These are phyloP conservation scores for Davidsoniella australis DNA, from an alignment of 2,329 filamentous ascomycete genomes.

Conservation along the genomic window DNA sequence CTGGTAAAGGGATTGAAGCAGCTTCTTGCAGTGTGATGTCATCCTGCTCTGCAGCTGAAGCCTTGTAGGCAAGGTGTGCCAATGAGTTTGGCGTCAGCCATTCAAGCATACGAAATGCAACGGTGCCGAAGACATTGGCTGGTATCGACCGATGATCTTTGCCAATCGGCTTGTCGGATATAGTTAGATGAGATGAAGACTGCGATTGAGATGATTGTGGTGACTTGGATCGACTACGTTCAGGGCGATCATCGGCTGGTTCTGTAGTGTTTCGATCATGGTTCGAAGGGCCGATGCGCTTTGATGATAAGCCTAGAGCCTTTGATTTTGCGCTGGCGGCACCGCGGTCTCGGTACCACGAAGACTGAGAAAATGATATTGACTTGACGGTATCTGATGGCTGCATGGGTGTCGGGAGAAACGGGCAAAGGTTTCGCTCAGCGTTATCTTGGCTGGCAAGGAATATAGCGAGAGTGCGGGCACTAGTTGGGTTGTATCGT, in stretches of 20 bases:
- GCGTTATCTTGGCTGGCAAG: conserved; percentile 68
- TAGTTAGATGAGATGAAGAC: conserved; percentile 1
- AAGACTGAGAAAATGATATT: conserved; percentile 24
- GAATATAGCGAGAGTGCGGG: conserved; percentile 63
- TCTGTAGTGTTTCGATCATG: background rate
- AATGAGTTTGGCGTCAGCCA: conserved; percentile 41
- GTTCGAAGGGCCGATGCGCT: conserved; percentile 5
- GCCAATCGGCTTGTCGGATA: conserved; percentile 29
- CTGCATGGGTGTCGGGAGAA: conserved; percentile 26
- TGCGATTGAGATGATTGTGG: too few species aligned
- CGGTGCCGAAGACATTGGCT: conserved; percentile 46
- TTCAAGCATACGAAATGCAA: conserved; percentile 52
- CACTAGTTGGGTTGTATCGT: conserved; percentile 65
- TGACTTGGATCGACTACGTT: too few species aligned
- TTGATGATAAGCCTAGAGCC: background rate
- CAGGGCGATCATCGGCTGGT: background rate
- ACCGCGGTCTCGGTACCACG: conserved; percentile 9
- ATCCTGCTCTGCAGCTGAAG: conserved; percentile 10
- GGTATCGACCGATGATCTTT: conserved; percentile 44
- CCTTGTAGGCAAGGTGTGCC: conserved; percentile 5
- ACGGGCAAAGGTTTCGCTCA: conserved; percentile 48
- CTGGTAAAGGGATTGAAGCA: conserved; percentile 8
- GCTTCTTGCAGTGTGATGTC: conserved; percentile 10
- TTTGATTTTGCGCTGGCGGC: background rate
- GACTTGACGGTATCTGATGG: conserved; percentile 29